Evolutionary conservation across 2,329 filamentous ascomycete genomes (phyloP).

Genomic region (Cercospora sojina): DNA sequence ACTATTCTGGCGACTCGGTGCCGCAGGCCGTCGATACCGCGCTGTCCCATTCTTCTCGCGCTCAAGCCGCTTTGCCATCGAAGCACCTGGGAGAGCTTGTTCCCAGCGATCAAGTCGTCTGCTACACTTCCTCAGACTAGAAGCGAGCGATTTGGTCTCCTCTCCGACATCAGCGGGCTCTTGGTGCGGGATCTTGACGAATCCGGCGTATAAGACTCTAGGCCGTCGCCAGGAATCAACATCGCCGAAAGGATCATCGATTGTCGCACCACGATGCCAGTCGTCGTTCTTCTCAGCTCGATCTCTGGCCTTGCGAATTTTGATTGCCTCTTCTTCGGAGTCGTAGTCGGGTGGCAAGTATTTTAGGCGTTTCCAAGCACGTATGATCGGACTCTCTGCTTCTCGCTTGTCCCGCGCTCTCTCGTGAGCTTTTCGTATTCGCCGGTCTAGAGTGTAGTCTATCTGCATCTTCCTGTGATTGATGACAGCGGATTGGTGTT

Average conservation of each 20-base stretch:
- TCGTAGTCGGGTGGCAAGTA: slow-evolving; percentile 48
- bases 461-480: slow-evolving; percentile 75
- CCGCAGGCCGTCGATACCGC: not conserved
- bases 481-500: slow-evolving; percentile 78
- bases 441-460: slow-evolving; percentile 77
- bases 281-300: slow-evolving; percentile 40
- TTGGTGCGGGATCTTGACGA: slow-evolving; percentile 55
- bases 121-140: slow-evolving; percentile 62
- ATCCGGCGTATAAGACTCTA: slow-evolving; percentile 46
- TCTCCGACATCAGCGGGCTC: slow-evolving; percentile 76
- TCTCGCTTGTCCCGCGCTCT: slow-evolving; percentile 61
- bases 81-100: slow-evolving; percentile 32
- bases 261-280: slow-evolving; percentile 38
- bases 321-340: slow-evolving; percentile 44
- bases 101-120: slow-evolving; percentile 70
- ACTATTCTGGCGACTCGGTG: slow-evolving; percentile 20
- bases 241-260: slow-evolving; percentile 28
- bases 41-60: slow-evolving; percentile 20
- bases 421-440: slow-evolving; percentile 66
- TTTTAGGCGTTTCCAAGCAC: slow-evolving; percentile 64
- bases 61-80: slow-evolving; percentile 30
- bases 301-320: slow-evolving; percentile 30
- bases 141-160: slow-evolving; percentile 65
- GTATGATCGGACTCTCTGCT: slow-evolving; percentile 64
- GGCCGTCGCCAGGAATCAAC: slow-evolving; percentile 29